Base-by-base conservation (phyloP, 768 basidiomycete species). In the Pleurotus djamor region DNA sequence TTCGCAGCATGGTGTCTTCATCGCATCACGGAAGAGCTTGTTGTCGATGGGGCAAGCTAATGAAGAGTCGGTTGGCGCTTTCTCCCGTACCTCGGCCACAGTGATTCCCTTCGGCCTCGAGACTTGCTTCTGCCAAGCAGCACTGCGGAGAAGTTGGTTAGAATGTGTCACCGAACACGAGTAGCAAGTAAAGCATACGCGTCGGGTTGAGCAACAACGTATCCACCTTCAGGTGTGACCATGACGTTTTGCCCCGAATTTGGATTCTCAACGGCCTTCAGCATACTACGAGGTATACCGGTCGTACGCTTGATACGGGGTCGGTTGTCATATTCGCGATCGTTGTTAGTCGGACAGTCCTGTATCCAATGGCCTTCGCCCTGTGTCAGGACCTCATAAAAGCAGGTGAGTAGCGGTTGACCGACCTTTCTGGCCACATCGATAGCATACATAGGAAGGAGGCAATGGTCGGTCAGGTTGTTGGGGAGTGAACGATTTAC, bases 151-250 rank as follows among this genome's bases (percentile, higher is more conserved):
- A 13, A 38, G 41, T 16, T 8, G 35, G 43, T 6, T 48, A 13
- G 6, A 49, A 48, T 56, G 4, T 52, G 45, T 48, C 10, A 48
- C 16, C 4, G 43, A 33, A 50, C 3, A 28, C 21, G 13, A 37
- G 14, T 55, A 32, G 12, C 21, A n/a, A 50, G 32, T 48, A 52
- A 21, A 47, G 84, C 94, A 68, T 74, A 98, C 96, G 86, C 83
- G 74, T 99, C 97, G 0, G 97, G 96, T 68, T 98, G 91, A 0
- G 96, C 96, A 43, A 96, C 91, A 16, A 99, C 97, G 73, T 96
- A 98, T 37, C 94, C 94, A 61, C 97, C 97, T 70, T 99, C 97
- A 0, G 96, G 95, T 2, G 96, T 98, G 60, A 99, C 91, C 97
- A 99, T 99, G 52, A 98, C 87, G 17, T 96, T 96, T 59, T 87